phyloP scores from a whole-genome alignment of 2,329 filamentous ascomycete species.

The Arthrobotrys pseudoclavata region DNA sequence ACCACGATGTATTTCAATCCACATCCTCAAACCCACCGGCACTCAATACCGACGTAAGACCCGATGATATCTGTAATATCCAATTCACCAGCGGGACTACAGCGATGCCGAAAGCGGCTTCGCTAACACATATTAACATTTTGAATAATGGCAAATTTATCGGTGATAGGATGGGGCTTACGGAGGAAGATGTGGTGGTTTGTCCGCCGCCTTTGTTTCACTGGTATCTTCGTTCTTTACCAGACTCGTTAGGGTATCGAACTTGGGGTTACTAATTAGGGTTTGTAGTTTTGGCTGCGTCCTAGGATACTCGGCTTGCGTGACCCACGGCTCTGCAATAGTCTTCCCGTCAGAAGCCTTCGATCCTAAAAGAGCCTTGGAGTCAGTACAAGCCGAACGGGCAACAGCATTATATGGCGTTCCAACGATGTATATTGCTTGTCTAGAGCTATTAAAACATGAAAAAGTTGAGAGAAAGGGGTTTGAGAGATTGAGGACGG shows the following conservation, averaged over 20 bases:
- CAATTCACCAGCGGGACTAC: constrained; percentile 91
- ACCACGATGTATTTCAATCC: constrained; percentile 67
- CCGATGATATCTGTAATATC: constrained; percentile 86
- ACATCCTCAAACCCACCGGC: not conserved
- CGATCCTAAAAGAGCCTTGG: constrained; percentile 79
- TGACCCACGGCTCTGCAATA: constrained; percentile 80
- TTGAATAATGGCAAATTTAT: constrained; percentile 93
- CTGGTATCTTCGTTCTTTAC: constrained; percentile 65
- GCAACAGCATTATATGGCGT: constrained; percentile 73
- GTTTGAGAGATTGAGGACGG: constrained; percentile 80
- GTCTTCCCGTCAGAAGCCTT: constrained; percentile 90
- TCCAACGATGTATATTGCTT: constrained; percentile 92
- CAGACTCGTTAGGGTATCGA: not conserved
- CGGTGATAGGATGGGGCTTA: constrained; percentile 85
- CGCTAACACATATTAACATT: constrained; percentile 85
- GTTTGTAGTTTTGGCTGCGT: constrained; percentile 85
- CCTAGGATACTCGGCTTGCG: constrained; percentile 95
- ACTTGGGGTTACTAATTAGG: not conserved
- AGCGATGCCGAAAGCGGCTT: constrained; percentile 88
- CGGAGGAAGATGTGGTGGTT: constrained; percentile 79
- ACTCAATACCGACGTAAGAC: constrained; percentile 66
- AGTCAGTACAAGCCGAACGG: constrained; percentile 74
- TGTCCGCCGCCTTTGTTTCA: constrained; percentile 88
- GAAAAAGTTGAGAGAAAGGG: constrained; percentile 69
- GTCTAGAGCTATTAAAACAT: constrained; percentile 80